Conservation (phyloP, 2,329 filamentous ascomycete species). For the Cladophialophora psammophila region DNA sequence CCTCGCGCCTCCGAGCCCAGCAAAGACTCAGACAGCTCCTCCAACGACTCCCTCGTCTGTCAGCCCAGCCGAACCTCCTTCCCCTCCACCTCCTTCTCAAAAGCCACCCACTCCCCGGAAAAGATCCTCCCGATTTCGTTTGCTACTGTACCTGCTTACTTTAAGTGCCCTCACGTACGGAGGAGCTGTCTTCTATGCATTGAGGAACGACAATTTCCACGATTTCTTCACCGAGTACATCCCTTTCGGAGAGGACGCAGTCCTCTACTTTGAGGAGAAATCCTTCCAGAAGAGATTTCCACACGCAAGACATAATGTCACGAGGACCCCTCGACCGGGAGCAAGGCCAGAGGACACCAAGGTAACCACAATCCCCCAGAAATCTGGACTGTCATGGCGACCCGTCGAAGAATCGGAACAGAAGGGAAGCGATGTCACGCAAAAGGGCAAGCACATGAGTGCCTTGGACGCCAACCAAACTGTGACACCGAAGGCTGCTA, state of each 20-base stretch:
- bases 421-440: conserved; percentile 64
- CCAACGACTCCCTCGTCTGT: conserved; percentile 45
- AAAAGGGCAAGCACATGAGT: conserved; percentile 59
- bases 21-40: conserved; percentile 47
- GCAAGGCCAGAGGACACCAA: conserved; percentile 67
- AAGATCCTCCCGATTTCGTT: conserved; percentile 75
- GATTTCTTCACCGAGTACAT: conserved; percentile 99
- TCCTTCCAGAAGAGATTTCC: conserved; percentile 90
- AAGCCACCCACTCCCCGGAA: conserved; percentile 57
- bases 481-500: conserved; percentile 24
- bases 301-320: conserved; percentile 61
- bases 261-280: conserved; percentile 93
- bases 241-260: conserved; percentile 91
- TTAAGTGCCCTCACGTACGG: conserved; percentile 80
- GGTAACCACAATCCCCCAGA: conserved; percentile 81
- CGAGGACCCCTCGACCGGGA: conserved; percentile 55
- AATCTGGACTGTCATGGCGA: conserved; percentile 84
- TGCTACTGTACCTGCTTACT: conserved; percentile 77
- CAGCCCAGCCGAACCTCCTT: conserved; percentile 39
- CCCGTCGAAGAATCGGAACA: conserved; percentile 68
- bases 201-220: conserved; percentile 96
- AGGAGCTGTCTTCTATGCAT: conserved; percentile 89
- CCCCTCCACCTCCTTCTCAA: conserved; percentile 49
- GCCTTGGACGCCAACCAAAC: conserved; percentile 44
- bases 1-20: conserved; percentile 50